Percentiles rank a stretch among this genome's conserved stretches.
Evolutionary conservation across 208 protist genomes (phyloP).

Genomic region (Leishmania martiniquensis): DNA sequence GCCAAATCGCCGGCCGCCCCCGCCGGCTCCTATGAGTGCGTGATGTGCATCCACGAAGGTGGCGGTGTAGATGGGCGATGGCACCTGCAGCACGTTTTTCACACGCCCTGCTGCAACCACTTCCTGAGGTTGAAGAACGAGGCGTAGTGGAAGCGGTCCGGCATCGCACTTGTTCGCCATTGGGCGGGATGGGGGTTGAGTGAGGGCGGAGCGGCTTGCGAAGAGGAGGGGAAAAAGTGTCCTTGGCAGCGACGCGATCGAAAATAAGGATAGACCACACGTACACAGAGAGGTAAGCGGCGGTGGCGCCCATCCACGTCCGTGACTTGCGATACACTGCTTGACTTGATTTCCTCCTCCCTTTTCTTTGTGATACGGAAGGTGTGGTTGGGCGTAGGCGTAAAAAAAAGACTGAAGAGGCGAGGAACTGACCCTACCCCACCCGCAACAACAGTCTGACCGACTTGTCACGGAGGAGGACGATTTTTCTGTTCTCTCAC

Average conservation of each 20-base stretch:
- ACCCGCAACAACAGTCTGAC: neutral
- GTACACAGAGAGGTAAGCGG: neutral
- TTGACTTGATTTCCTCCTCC: neutral
- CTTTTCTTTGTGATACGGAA: neutral
- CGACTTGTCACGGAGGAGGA: neutral
- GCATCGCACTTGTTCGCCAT: conserved; percentile 5
- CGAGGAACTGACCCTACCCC: no score
- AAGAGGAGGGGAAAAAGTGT: neutral
- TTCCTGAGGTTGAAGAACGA: conserved; percentile 25
- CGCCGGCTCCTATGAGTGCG: conserved; percentile 78
- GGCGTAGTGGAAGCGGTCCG: conserved; percentile 4
- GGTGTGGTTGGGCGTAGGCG: no score
- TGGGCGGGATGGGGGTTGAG: no score
- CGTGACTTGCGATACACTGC: neutral
- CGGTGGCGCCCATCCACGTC: neutral
- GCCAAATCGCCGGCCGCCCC: conserved; percentile 78
- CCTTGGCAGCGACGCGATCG: neutral
- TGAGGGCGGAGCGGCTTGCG: no score
- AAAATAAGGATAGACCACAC: no score
- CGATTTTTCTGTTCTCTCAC: neutral
- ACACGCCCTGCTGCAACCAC: conserved; percentile 52
- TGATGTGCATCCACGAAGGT: conserved; percentile 65
- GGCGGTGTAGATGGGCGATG: conserved; percentile 80
- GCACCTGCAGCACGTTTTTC: conserved; percentile 63
- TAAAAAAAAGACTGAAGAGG: no score